Evolutionary conservation across 2,329 filamentous ascomycete species (phyloP), one percentile per base, ranked within the genome.

Genomic region (Colletotrichum orbiculare): DNA sequence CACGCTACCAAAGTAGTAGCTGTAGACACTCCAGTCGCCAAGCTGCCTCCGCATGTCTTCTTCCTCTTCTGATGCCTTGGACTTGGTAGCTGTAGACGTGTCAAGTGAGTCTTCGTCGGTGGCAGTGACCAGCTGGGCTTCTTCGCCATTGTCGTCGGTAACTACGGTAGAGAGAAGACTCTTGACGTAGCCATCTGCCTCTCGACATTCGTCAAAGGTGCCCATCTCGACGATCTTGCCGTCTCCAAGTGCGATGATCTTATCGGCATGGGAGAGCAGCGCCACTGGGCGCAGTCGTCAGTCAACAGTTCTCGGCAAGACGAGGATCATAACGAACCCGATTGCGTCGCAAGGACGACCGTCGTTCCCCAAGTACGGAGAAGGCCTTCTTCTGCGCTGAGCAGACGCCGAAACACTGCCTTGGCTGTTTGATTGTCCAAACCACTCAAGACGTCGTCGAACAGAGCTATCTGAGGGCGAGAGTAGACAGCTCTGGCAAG

Each of bases 361-460:
- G 80, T 80, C 0, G 76, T 75, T 0, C 72, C 70, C 61, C 71
- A 73, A 47, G 57, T 60, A 6, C 72, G 69, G 0, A 78, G 58
- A 2, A 77, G 57, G 1, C 74, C 78, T 11, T 62, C 53, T 42
- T 69, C 58, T 4, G 49, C 49, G n/a, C 47, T 58, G 15, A 77
- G 75, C 33, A 77, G 54, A 6, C 71, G 70, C 1, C 61, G 64
- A n/a, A 77, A 78, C 2, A 80, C 70, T 4, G 54, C 58, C 7
- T 67, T 68, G 2, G 75, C 72, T 6, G 79, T 81, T 10, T 73
- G 69, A 5, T 70, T 71, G 49, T 81, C 78, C 1, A 81, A 68
- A 0, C 76, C 77, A 48, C 76, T 78, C 13, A 81, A 76, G 5
- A 79, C 65, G 57, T 80, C 78, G 25, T 81, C 78, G 6, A 81